These are phyloP conservation scores for Lyophyllum shimeji DNA, from an alignment of 768 basidiomycete species.

Conservation along the genomic window DNA sequence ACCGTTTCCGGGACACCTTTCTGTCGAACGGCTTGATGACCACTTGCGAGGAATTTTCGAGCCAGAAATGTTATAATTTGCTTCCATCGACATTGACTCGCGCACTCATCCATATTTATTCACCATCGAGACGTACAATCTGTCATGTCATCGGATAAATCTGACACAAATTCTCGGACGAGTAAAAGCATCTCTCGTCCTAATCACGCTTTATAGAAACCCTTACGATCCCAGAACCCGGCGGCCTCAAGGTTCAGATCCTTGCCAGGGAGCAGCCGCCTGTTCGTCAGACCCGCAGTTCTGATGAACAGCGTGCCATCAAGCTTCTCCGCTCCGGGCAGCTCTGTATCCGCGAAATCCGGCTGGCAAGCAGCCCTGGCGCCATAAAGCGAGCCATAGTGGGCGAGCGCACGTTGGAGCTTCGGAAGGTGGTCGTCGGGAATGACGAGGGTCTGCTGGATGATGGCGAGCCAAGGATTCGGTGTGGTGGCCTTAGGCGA, in stretches of 20 bases:
- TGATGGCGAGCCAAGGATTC: slow-evolving; percentile 57
- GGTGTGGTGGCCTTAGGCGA: slow-evolving; percentile 38
- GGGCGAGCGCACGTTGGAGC: slow-evolving; percentile 48
- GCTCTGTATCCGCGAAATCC: slow-evolving; percentile 32
- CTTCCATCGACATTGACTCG: too few relatives aligned
- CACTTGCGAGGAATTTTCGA: too few relatives aligned
- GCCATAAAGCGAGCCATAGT: slow-evolving; percentile 46
- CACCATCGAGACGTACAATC: too few relatives aligned
- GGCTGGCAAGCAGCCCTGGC: slow-evolving; percentile 23
- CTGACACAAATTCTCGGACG: too few relatives aligned
- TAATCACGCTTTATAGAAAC: slow-evolving; percentile 3
- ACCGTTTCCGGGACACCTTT: too few relatives aligned
- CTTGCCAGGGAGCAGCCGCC: slow-evolving; percentile 25
- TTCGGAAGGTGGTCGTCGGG: slow-evolving; percentile 53
- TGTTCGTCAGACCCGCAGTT: slow-evolving; percentile 50
- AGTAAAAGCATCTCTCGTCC: too few relatives aligned
- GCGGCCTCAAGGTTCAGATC: background rate
- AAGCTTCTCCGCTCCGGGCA: slow-evolving; percentile 49
- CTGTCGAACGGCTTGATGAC: too few relatives aligned
- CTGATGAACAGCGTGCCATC: slow-evolving; percentile 69
- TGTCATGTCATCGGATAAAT: background rate
- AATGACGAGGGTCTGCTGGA: slow-evolving; percentile 51
- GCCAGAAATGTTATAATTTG: too few relatives aligned
- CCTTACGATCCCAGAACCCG: slow-evolving; percentile 9
- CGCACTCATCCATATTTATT: too few relatives aligned